Evolutionary conservation across 805 yeast species (phyloP), one percentile per base, ranked within the genome.

Genomic region (Monosporozyma unispora): DNA sequence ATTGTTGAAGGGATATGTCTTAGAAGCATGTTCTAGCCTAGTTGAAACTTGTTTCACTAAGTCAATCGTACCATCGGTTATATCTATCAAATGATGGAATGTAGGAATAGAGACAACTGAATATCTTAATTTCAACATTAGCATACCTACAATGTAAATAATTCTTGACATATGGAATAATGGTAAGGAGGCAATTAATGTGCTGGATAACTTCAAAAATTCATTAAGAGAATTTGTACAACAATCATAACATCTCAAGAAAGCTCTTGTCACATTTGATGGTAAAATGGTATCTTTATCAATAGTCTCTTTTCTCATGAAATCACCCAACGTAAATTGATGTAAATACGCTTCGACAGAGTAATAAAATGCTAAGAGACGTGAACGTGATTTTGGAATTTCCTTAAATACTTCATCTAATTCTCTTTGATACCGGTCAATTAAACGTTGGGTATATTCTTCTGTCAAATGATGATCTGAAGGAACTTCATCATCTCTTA

Each of bases 281-380:
- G 69, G 64, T 18, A 64, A 50, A n/a, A 48, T 41, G 9, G 45
- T 39, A 40, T 52, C 56, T 16, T 43, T 48, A 11, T 48, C 39
- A 25, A 48, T 46, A 10, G 52, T 48, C 37, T 50, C 43, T 25
- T 50, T 57, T 18, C 55, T 58, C 18, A 58, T 54, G 33, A 62
- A 56, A 22, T 57, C 57, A 12, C 60, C 62, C 47, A 69, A 60
- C 38, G 67, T 63, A 49, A 84, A 85, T 59, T 82, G 87, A 57
- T 80, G 78, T 14, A 82, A 63, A 59, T 79, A 81, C 0, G 87
- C 87, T 58, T 81, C 83, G 22, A 81, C 81, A 0, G 86, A 77
- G 57, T 76, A 78, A 57, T 71, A 77, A 61, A 74, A 81, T 3
- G 82, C 71, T 62, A 76, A 62, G 39, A 72, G 59, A 37, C 72